Base-by-base conservation (phyloP, 192 early-diverging fungal species). In the Entomortierella lignicola region DNA sequence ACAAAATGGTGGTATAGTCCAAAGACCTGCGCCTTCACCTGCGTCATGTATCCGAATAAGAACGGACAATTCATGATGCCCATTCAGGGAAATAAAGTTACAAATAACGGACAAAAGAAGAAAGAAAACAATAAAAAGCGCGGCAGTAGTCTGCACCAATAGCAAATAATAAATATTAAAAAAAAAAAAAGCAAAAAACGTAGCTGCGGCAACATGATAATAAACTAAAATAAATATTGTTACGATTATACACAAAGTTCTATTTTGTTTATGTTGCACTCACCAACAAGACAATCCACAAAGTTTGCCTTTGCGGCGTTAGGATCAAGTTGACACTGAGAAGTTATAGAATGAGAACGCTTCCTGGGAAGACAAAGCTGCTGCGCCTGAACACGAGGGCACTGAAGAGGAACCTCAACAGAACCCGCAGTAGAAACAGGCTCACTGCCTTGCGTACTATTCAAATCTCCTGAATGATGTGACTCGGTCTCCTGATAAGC, bases 241-340 rank as follows among this genome's bases (percentile, higher is more conserved):
- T 20, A 26, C 54, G 54, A 13, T 42, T 42, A 13, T 31, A 39
- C 26, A 48, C 17, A n/a, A n/a, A n/a, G n/a, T n/a, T n/a, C n/a
- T n/a, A n/a, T n/a, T n/a, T 43, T 63, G 20, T 41, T 51, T 31
- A 15, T 11, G 8, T 27, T 13, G 37, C n/a, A 74, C 72, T 74
- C 52, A 74, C 72, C 72, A 66, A 74, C 72, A 67, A 74, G 72
- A 67, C 72, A 60, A 52, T 74, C 72, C 13, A 74, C 72, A 67
- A 74, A 74, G 72, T 74, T 74, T 20, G 72, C 72, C 31, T 74
- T 74, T 32, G 55, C 63, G 29, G 56, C 31, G 34, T 23, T 64
- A 32, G 72, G 58, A 44, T 74, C 63, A 18, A 66, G 57, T 2
- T 44, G 50, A 41, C 69, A 71, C 37, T 62, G 60, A 12, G 21